phyloP scores from a whole-genome alignment of 2,329 filamentous ascomycete genomes.

The Fusarium sp. region DNA sequence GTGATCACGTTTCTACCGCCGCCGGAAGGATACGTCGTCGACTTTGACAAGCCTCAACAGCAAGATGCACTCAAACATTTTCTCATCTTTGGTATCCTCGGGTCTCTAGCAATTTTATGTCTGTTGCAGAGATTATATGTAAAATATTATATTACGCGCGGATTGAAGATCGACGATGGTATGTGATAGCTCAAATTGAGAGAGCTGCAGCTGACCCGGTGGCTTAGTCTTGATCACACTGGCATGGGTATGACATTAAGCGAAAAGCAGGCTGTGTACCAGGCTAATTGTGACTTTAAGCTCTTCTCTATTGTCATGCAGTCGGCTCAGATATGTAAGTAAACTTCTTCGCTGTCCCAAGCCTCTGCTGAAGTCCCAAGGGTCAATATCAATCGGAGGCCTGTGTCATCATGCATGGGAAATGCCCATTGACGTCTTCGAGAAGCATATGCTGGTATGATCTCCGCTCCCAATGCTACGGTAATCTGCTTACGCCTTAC shows the following conservation, averaged over 20 bases:
- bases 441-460: constrained; percentile 33
- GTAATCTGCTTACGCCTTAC: accelerated
- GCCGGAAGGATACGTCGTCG: constrained; percentile 43
- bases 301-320: constrained; percentile 38
- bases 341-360: accelerated
- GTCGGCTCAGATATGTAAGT: constrained; percentile 36
- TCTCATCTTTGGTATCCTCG: constrained; percentile 38
- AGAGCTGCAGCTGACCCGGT: neutral
- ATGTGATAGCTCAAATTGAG: neutral
- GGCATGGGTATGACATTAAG: constrained; percentile 19
- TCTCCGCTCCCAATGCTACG: accelerated
- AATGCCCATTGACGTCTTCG: constrained; percentile 35
- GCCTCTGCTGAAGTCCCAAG: neutral
- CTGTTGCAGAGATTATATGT: constrained; percentile 44
- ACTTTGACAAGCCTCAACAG: constrained; percentile 44
- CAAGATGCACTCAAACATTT: constrained; percentile 38
- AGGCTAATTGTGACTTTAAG: neutral
- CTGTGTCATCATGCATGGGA: constrained; percentile 43
- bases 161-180: constrained; percentile 33
- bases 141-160: constrained; percentile 32
- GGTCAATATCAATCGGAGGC: constrained; percentile 40
- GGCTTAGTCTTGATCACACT: constrained; percentile 6
- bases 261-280: accelerated
- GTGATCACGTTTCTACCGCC: constrained; percentile 36
- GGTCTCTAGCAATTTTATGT: constrained; percentile 22